These are phyloP conservation scores for Eucalyptus regnans DNA, from an alignment of 345 rosid genomes.

Conservation along the genomic window DNA sequence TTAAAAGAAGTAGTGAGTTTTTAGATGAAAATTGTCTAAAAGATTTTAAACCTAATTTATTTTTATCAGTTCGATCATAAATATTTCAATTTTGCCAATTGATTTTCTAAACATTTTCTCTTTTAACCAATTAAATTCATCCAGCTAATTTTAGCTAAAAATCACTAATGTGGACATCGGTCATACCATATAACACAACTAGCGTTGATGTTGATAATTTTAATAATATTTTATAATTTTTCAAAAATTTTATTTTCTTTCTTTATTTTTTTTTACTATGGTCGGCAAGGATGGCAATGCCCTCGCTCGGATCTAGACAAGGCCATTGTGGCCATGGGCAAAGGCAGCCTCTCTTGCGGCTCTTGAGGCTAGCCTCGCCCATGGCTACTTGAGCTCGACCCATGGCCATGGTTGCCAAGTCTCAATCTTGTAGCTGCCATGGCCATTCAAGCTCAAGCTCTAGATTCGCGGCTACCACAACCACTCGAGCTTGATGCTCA, in stretches of 20 bases:
- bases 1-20: background rate
- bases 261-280: no score
- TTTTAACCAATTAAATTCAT: no score
- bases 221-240: no score
- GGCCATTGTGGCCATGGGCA: rapidly evolving
- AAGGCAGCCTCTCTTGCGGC: background rate
- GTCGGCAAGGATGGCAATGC: background rate
- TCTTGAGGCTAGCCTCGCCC: background rate
- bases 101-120: no score
- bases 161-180: rapidly evolving
- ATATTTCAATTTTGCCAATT: no score
- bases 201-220: rapidly evolving
- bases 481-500: background rate
- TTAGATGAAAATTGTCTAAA: no score
- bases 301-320: rapidly evolving
- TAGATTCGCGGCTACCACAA: rapidly evolving
- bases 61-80: no score
- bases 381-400: background rate
- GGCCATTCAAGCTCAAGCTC: background rate
- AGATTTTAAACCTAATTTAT: no score
- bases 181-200: rapidly evolving
- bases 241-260: no score
- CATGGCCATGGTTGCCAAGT: background rate
- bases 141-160: rapidly evolving
- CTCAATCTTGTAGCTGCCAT: background rate